Percentiles rank a stretch among this genome's conserved stretches.
These are phyloP conservation scores for Malbranchea cinnamomea DNA, from an alignment of 2,329 filamentous ascomycete genomes.

Conservation along the genomic window DNA sequence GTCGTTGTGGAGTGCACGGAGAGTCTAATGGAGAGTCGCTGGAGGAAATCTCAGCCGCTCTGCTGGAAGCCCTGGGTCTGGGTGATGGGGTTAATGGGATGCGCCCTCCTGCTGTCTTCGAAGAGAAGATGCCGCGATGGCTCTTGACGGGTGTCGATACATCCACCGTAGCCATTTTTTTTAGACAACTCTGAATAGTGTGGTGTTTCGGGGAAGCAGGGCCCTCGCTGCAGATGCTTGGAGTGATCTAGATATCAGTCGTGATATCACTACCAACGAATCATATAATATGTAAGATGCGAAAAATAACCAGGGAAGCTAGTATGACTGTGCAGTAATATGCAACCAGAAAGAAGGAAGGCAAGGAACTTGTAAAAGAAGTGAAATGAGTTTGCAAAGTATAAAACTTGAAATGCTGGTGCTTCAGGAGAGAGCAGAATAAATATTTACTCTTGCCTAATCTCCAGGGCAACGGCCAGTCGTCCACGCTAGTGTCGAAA, in stretches of 20 bases:
- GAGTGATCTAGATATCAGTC: too few species aligned
- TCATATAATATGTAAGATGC: constrained; percentile 14
- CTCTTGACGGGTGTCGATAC: constrained; percentile 90
- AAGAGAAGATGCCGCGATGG: constrained; percentile 82
- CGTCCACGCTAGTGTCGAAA: constrained; percentile 18
- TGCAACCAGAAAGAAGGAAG: too few species aligned
- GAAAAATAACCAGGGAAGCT: constrained; percentile 8
- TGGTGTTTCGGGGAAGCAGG: too few species aligned
- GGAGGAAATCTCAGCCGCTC: constrained; percentile 32
- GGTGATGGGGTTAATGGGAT: constrained; percentile 92
- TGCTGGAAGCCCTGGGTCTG: constrained; percentile 41
- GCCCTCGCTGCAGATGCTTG: too few species aligned
- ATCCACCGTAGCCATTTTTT: constrained; percentile 65
- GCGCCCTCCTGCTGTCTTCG: constrained; percentile 83
- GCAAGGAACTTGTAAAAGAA: too few species aligned
- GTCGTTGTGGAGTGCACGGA: constrained; percentile 60
- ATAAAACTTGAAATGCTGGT: too few species aligned
- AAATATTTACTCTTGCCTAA: constrained; percentile 22
- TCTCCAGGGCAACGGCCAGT: constrained; percentile 25
- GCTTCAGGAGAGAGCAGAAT: constrained; percentile 15
- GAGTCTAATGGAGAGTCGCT: constrained; percentile 53
- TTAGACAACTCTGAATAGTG: too few species aligned
- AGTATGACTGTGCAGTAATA: too few species aligned
- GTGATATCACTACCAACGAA: too few species aligned
- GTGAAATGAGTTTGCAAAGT: too few species aligned